These are phyloP conservation scores for Chytridium lagenaria DNA, from an alignment of 371 early-diverging fungal species.

Conservation along the genomic window DNA sequence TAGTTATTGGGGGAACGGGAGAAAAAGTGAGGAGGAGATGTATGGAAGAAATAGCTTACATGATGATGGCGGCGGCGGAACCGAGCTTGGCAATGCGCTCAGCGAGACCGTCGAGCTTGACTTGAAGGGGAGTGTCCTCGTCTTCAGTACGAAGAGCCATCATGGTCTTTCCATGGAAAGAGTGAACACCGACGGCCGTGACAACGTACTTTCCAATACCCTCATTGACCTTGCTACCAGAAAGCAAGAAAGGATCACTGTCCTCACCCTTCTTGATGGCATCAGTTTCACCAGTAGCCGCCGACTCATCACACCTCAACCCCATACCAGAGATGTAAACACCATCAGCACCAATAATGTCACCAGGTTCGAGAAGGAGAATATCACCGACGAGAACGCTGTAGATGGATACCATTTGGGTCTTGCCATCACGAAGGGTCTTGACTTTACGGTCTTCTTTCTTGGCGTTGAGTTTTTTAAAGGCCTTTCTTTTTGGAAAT, in stretches of 20 bases:
- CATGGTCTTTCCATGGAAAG: conserved; percentile 78
- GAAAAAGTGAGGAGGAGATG: not conserved
- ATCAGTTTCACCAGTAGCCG: conserved; percentile 83
- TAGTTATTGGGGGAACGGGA: too few species aligned
- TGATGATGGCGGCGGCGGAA: conserved; percentile 76
- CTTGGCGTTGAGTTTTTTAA: conserved; percentile 85
- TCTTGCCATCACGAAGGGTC: conserved; percentile 34
- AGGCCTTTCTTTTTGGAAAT: conserved; percentile 83
- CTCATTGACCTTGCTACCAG: conserved; percentile 82
- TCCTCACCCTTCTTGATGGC: conserved; percentile 61
- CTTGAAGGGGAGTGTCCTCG: conserved; percentile 92
- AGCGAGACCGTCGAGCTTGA: conserved; percentile 83
- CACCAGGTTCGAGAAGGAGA: conserved; percentile 91
- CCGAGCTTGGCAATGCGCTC: conserved; percentile 92
- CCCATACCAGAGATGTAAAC: conserved; percentile 54
- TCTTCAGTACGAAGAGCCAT: conserved; percentile 62
- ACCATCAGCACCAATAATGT: conserved; percentile 91
- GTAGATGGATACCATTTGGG: conserved; percentile 31
- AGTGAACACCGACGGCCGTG: conserved; percentile 81
- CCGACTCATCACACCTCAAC: conserved; percentile 58
- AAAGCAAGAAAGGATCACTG: conserved; percentile 58
- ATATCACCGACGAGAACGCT: conserved; percentile 64
- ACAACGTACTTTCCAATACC: conserved; percentile 77
- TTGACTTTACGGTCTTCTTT: conserved; percentile 88
- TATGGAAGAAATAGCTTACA: conserved; percentile 43